A percentile compares a stretch with the other conserved stretches of the same genome.
These are phyloP conservation scores for Chrysanthemum seticuspe DNA, from an alignment of 129 eudicot species.

Conservation along the genomic window DNA sequence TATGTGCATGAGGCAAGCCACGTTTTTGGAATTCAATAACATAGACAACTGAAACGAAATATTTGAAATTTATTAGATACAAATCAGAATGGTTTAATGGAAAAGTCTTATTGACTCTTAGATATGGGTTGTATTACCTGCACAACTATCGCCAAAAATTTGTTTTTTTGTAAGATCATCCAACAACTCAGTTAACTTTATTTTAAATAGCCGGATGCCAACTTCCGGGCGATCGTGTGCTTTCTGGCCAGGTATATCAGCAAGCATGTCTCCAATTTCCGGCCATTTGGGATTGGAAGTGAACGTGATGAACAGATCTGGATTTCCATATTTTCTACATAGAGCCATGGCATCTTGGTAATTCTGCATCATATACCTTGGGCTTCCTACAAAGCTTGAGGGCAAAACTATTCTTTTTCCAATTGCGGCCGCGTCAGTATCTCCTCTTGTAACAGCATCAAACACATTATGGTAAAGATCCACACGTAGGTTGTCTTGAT, in stretches of 20 bases:
- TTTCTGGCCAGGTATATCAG: neutral
- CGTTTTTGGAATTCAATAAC: neutral
- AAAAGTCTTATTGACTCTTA: no score
- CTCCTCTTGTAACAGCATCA: neutral
- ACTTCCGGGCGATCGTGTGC: neutral
- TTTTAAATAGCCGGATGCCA: neutral
- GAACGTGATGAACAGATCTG: neutral
- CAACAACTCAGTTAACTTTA: neutral
- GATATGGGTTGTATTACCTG: no score
- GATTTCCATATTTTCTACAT: no score
- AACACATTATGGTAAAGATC: neutral
- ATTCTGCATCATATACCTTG: no score
- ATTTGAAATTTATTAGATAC: no score
- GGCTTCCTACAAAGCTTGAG: neutral
- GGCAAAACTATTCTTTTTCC: neutral
- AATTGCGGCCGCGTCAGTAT: neutral
- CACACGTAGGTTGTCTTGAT: neutral
- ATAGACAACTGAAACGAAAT: neutral
- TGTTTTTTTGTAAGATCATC: neutral
- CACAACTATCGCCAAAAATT: no score
- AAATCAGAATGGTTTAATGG: neutral
- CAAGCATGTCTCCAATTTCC: neutral
- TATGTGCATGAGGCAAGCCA: neutral
- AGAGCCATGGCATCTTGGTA: no score
- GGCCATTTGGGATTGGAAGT: neutral